Evolutionary conservation across 140 eudicot genomes (phyloP).

Genomic region (Stevia rebaudiana): DNA sequence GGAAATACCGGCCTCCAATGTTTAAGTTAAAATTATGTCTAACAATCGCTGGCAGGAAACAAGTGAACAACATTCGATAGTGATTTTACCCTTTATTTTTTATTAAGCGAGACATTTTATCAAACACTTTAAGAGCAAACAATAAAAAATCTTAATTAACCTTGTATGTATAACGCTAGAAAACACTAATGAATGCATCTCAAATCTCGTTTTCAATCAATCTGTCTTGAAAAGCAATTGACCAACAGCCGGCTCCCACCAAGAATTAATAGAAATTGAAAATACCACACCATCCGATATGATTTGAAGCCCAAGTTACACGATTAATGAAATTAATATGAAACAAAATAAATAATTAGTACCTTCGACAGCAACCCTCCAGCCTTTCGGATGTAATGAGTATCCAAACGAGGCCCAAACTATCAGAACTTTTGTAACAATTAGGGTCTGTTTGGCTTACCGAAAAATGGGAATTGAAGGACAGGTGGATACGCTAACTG

Average conservation of each 20-base stretch:
- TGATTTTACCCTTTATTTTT: not conserved
- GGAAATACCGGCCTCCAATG: too few species aligned
- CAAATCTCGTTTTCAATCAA: not conserved
- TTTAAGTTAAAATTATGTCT: not conserved
- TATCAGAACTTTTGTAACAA: not conserved
- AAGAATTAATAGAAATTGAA: conserved; percentile 13
- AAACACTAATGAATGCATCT: not conserved
- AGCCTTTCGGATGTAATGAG: conserved; percentile 8
- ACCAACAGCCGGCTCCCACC: conserved; percentile 17
- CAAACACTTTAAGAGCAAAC: not conserved
- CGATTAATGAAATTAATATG: too few species aligned
- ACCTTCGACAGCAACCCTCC: conserved; percentile 26
- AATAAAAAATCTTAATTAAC: not conserved
- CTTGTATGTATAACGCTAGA: not conserved
- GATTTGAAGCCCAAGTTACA: not conserved
- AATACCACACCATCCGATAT: conserved; percentile 18
- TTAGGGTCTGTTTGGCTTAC: too few species aligned
- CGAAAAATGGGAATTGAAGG: too few species aligned
- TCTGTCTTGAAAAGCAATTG: conserved; percentile 12
- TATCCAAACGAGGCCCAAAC: not conserved
- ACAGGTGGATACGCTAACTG: too few species aligned
- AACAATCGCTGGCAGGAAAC: not conserved
- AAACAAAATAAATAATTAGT: not conserved
- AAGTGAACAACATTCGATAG: not conserved
- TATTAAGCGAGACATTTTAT: conserved; percentile 2